Base-by-base conservation (phyloP, 2,329 filamentous ascomycete genomes). In the Aurifilum marmelostoma region DNA sequence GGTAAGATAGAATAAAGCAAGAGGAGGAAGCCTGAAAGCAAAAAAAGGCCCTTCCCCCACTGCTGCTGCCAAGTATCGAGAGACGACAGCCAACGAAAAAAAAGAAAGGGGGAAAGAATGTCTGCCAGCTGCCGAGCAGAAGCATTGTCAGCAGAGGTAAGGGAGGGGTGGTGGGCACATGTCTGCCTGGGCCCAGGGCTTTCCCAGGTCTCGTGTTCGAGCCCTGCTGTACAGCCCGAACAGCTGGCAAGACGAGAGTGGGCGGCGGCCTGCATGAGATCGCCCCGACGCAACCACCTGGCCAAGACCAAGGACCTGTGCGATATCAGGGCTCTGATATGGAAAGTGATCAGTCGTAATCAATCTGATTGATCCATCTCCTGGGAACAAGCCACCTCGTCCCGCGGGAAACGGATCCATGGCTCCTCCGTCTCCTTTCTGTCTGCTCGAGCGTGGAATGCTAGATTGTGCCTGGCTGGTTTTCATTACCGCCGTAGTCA, bases 11-110 rank as follows among this genome's bases (percentile, higher is more conserved):
- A 11, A 39, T 2, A 39, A 6, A 39, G 12, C 6, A 39, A 39
- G 18, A 47, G 21, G 18, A 47, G 21, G 18, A 43, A 43, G n/a
- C n/a, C n/a, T n/a, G n/a, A n/a, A n/a, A n/a, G n/a, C n/a, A 43
- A 41, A 2, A 41, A 11, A 43, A 21, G 61, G 58, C n/a, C 63
- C 39, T n/a, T n/a, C 64, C 69, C 64, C 63, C 63, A 66, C 67
- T 65, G 67, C 64, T 11, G 3, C 18, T 39, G 37, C 37, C 12
- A 39, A 59, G 32, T 61, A 37, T 61, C 68, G 63, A 63, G 65
- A 56, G 52, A 47, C 18, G 65, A 54, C 43, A 64, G 69, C 64
- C 67, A 66, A 69, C 58, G 65, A 67, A 62, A 32, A 37, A n/a
- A n/a, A n/a, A n/a, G n/a, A n/a, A n/a, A n/a, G n/a, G n/a, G n/a